These are phyloP conservation scores for Noccaea caerulescens DNA, from an alignment of 345 rosid species.

Conservation along the genomic window DNA sequence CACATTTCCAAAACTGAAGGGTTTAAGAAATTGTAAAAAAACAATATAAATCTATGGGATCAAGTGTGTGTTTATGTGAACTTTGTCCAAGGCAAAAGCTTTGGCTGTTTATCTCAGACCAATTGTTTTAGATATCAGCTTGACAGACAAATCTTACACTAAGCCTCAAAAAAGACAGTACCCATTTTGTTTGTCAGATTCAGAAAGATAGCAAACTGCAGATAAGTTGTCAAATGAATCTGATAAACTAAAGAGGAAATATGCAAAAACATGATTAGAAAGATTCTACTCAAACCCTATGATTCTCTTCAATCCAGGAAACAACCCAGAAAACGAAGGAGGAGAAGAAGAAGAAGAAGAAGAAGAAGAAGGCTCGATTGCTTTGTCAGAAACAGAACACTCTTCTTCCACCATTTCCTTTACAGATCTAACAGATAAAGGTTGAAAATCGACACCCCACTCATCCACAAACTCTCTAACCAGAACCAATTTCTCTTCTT, in stretches of 20 bases:
- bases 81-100: too few species aligned
- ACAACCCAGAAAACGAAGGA: constrained; percentile 44
- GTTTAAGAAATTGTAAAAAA: too few species aligned
- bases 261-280: neutral
- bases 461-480: constrained; percentile 59
- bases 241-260: neutral
- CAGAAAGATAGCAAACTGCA: neutral
- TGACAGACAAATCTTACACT: neutral
- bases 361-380: constrained; percentile 13
- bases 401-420: constrained; percentile 74
- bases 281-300: constrained; percentile 53
- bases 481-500: constrained; percentile 61
- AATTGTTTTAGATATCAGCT: neutral
- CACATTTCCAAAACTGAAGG: too few species aligned
- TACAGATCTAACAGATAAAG: constrained; percentile 69
- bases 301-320: constrained; percentile 69
- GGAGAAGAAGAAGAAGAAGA: constrained; percentile 14
- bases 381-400: constrained; percentile 50
- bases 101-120: too few species aligned
- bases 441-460: constrained; percentile 71
- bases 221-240: neutral
- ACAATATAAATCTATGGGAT: too few species aligned
- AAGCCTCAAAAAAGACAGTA: too few species aligned
- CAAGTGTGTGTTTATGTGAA: too few species aligned
- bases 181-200: neutral